A percentile compares a stretch with the other conserved stretches of the same genome.
These are phyloP conservation scores for Cinchona pubescens DNA, from an alignment of 257 asterid genomes.

Conservation along the genomic window DNA sequence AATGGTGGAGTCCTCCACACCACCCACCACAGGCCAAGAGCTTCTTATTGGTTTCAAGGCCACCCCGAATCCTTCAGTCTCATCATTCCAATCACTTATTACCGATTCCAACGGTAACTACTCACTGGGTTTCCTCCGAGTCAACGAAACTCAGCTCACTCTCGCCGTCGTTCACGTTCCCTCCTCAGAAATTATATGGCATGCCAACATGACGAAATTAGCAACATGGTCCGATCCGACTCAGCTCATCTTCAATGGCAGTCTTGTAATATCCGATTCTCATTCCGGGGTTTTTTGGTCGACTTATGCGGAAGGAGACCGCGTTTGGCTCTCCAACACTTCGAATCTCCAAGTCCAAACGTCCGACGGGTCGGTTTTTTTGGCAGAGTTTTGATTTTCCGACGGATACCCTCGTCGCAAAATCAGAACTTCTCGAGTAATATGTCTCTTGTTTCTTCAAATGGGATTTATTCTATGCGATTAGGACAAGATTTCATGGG, in stretches of 20 bases:
- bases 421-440: slow-evolving; percentile 64
- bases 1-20: slow-evolving; percentile 28
- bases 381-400: slow-evolving; percentile 92
- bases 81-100: slow-evolving; percentile 59
- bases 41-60: slow-evolving; percentile 57
- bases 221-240: slow-evolving; percentile 58
- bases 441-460: slow-evolving; percentile 61
- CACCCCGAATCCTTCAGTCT: slow-evolving; percentile 41
- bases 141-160: slow-evolving; percentile 36
- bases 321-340: slow-evolving; percentile 62
- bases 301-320: slow-evolving; percentile 54
- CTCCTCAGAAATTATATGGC: slow-evolving; percentile 63
- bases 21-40: slow-evolving; percentile 30
- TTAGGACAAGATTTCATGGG: slow-evolving; percentile 69
- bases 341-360: slow-evolving; percentile 59
- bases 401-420: slow-evolving; percentile 76
- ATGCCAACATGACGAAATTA: slow-evolving; percentile 38
- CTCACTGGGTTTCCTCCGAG: slow-evolving; percentile 76
- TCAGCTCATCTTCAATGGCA: slow-evolving; percentile 63
- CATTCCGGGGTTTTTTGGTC: slow-evolving; percentile 75
- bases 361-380: slow-evolving; percentile 15
- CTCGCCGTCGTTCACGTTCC: slow-evolving; percentile 64
- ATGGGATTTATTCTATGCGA: slow-evolving; percentile 70
- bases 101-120: slow-evolving; percentile 62
- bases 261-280: slow-evolving; percentile 60